Evolutionary conservation across 2,329 filamentous ascomycete species (phyloP).

Genomic region (Esteya vermicola): DNA sequence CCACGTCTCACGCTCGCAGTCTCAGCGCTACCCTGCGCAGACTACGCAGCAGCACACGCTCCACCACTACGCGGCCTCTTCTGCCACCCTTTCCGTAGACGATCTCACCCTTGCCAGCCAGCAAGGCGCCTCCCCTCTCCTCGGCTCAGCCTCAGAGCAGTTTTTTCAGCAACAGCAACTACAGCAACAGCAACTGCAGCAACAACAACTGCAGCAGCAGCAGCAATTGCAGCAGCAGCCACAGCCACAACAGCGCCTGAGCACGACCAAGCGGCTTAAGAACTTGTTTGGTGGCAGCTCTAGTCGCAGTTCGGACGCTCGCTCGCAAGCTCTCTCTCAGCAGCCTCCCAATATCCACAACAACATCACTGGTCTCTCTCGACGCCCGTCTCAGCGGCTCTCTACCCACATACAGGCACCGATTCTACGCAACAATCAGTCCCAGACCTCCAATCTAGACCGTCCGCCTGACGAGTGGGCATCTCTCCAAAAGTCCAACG

Average conservation of each 20-base stretch:
- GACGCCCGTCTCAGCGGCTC: conserved; percentile 42
- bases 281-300: conserved; percentile 31
- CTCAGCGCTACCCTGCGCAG: conserved; percentile 28
- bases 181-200: conserved; percentile 12
- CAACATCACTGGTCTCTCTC: conserved; percentile 32
- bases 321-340: conserved; percentile 12
- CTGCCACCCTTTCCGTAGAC: conserved; percentile 23
- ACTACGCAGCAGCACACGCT: conserved; percentile 17
- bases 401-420: conserved; percentile 27
- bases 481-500: conserved; percentile 4
- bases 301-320: conserved; percentile 15
- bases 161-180: conserved; percentile 14
- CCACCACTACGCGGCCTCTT: conserved; percentile 20
- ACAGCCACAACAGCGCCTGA: conserved; percentile 20
- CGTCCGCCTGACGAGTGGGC: conserved; percentile 20
- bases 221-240: conserved; percentile 6
- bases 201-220: conserved; percentile 7
- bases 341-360: conserved; percentile 24
- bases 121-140: conserved; percentile 14
- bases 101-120: conserved; percentile 20
- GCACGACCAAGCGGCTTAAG: conserved; percentile 38
- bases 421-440: conserved; percentile 26
- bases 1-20: conserved; percentile 35
- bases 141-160: conserved; percentile 11
- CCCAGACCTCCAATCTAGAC: conserved; percentile 22